These are phyloP conservation scores for Helianthus tuberosus DNA, from an alignment of 129 eudicot species.

Conservation along the genomic window DNA sequence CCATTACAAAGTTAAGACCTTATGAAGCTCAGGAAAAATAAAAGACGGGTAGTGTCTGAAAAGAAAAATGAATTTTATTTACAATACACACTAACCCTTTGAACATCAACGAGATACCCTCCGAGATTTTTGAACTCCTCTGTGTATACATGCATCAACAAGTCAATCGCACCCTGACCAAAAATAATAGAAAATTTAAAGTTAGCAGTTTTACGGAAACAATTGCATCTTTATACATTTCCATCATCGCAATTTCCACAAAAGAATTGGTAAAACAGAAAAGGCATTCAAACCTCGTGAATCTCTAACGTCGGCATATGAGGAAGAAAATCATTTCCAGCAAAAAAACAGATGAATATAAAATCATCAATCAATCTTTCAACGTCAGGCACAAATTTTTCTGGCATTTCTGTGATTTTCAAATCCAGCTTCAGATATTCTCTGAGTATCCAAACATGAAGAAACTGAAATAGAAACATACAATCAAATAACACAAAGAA, in stretches of 20 bases:
- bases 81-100: slow-evolving; percentile 37
- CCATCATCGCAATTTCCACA: neutral
- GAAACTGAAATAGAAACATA: slow-evolving; percentile 43
- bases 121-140: slow-evolving; percentile 57
- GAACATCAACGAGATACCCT: slow-evolving; percentile 55
- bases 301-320: slow-evolving; percentile 66
- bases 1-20: neutral
- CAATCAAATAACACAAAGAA: neutral
- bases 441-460: slow-evolving; percentile 62
- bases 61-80: too few species aligned
- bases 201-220: neutral
- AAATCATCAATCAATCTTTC: slow-evolving; percentile 67
- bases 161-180: slow-evolving; percentile 52
- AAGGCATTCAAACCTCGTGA: slow-evolving; percentile 49
- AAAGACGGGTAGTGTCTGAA: neutral
- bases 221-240: neutral
- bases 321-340: slow-evolving; percentile 71
- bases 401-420: slow-evolving; percentile 27
- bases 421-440: slow-evolving; percentile 56
- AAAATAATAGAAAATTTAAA: neutral
- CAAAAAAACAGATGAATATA: slow-evolving; percentile 59
- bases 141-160: slow-evolving; percentile 58
- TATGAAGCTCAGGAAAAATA: neutral
- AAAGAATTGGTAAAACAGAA: neutral
- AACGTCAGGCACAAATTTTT: slow-evolving; percentile 38